Conservation (phyloP, 1,284 basidiomycete genomes). For the Kalmanozyma brasiliensis region DNA sequence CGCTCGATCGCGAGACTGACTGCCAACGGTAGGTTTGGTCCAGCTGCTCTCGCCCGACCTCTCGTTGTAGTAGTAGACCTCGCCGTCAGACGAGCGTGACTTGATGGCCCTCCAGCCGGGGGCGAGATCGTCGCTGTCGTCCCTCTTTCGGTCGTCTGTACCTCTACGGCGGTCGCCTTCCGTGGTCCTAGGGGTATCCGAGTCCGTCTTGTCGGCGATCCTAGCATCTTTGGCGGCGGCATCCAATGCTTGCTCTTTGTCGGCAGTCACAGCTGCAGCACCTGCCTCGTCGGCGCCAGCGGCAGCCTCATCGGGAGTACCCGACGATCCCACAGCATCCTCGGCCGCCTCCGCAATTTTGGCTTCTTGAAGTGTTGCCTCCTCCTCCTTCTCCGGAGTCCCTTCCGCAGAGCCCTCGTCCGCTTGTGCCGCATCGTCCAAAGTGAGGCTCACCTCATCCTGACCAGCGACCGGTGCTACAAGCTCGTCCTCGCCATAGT, state of each 20-base stretch:
- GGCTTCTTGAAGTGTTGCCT: background rate
- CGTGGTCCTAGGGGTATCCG: background rate
- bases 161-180: background rate
- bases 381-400: background rate
- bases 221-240: background rate
- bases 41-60: conserved; percentile 39
- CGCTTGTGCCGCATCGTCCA: conserved; percentile 14
- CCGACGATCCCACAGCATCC: background rate
- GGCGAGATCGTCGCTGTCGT: conserved; percentile 7
- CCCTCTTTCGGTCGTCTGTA: background rate
- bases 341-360: background rate
- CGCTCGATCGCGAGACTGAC: conserved; percentile 5
- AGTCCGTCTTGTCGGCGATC: background rate
- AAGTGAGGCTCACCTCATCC: conserved; percentile 38
- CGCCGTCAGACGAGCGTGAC: conserved; percentile 33
- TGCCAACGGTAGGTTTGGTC: conserved; percentile 16
- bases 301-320: background rate
- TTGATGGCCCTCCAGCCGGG: conserved; percentile 33
- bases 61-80: conserved; percentile 49
- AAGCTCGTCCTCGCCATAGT: conserved; percentile 48
- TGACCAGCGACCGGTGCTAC: conserved; percentile 12
- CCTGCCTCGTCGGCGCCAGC: background rate
- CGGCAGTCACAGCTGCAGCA: background rate
- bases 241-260: background rate
- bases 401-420: background rate